Evolutionary conservation across 2,329 filamentous ascomycete species (phyloP), one percentile per base, ranked within the genome.

Genomic region (Fusarium sacchari): DNA sequence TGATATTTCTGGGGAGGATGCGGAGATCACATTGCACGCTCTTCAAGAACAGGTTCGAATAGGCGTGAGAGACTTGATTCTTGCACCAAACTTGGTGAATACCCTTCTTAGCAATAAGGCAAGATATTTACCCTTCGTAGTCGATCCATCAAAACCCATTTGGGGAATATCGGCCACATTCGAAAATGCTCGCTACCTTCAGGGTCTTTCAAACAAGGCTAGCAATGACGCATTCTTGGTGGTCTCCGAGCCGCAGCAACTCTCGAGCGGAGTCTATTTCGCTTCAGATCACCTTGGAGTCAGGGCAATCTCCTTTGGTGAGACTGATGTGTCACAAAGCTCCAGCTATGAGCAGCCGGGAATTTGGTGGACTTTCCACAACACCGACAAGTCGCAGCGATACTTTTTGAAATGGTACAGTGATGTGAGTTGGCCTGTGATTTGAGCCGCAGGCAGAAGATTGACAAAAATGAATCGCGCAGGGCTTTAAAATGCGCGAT

Each of bases 401-500:
- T 17, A 13, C 30, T 24, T 46, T n/a, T 40, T 69, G 17, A 57
- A 50, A 43, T 59, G 22, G 20, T 40, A 52, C 9, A 34, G 20
- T 17, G 64, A 69, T 52, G 57, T 69, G 17, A 69, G 49, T 26
- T 14, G 22, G 26, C 12, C n/a, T 17, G 1, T 14, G 11, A n/a
- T 39, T 30, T 24, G 26, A 20, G 17, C 34, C 15, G 10, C 3
- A 30, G 20, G 1, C 7, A 36, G 34, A 30, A 4, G 5, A 6
- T 46, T 69, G 18, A 69, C 22, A 36, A 30, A 36, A 15, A 60
- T 40, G 4, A n/a, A 40, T 10, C 36, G 10, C n/a, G 2, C 37
- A 69, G 66, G 64, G 57, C 9, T 37, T 57, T 32, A 69, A 69
- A 14, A 36, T 69, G 20, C 66, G 66, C 20, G 43, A 49, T 12